Conservation (phyloP, 148 eudicot species). For the Silene uniflora region DNA sequence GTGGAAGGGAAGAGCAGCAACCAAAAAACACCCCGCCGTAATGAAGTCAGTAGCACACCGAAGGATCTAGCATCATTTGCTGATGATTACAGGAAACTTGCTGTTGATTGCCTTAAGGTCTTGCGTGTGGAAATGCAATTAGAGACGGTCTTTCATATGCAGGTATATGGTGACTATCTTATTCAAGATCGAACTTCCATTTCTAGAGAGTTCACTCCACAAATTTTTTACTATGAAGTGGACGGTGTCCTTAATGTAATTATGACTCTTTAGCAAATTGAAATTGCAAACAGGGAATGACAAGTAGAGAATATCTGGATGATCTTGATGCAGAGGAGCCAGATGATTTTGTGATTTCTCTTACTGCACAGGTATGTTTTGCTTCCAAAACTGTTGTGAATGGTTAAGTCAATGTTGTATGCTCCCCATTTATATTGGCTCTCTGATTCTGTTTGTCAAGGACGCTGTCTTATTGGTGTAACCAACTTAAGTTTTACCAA, state of each 20-base stretch:
- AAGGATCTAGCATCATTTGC: conserved; percentile 59
- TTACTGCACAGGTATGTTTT: conserved; percentile 72
- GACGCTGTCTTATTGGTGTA: not conserved
- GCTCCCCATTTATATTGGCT: not conserved
- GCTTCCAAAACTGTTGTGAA: not conserved
- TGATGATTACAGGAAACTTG: conserved; percentile 88
- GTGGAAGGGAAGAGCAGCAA: conserved; percentile 9
- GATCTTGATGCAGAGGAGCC: conserved; percentile 99
- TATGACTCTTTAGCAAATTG: conserved; percentile 20
- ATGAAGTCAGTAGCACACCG: conserved; percentile 8
- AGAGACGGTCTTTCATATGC: conserved; percentile 93
- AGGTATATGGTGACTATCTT: conserved; percentile 46
- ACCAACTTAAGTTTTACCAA: not conserved
- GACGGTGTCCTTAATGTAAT: conserved; percentile 4
- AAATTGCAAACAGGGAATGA: conserved; percentile 65
- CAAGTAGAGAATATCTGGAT: conserved; percentile 77
- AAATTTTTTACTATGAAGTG: conserved; percentile 6
- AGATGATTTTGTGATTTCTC: conserved; percentile 89
- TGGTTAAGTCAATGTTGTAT: not conserved
- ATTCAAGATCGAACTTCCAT: not conserved
- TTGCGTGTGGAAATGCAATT: conserved; percentile 93
- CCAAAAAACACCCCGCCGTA: not conserved
- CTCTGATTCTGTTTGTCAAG: conserved; percentile 6
- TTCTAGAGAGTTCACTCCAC: not conserved
- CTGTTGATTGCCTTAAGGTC: conserved; percentile 96